Percentiles rank a stretch among this genome's conserved stretches.
These are phyloP conservation scores for Epichloe festucae DNA, from an alignment of 2,329 filamentous ascomycete species.

Conservation along the genomic window DNA sequence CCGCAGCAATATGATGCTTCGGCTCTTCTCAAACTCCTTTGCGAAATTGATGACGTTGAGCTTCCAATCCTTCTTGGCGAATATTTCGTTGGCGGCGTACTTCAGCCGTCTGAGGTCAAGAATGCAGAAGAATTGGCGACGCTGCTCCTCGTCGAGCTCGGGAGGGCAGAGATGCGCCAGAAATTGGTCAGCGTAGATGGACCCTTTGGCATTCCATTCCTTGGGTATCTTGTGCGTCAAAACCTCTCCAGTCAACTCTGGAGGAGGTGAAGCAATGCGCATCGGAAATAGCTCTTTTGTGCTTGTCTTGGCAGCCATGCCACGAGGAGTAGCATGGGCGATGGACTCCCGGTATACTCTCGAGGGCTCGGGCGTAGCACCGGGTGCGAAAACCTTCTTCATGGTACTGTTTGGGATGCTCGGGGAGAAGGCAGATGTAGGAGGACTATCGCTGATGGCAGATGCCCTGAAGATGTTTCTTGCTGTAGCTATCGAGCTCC, in stretches of 20 bases:
- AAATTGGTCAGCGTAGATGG: constrained; percentile 48
- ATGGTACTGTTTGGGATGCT: constrained; percentile 30
- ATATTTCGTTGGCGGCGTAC: constrained; percentile 48
- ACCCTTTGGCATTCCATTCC: constrained; percentile 36
- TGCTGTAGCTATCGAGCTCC: constrained; percentile 21
- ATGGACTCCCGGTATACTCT: constrained; percentile 31
- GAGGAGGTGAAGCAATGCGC: constrained; percentile 45
- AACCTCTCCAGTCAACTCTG: constrained; percentile 41
- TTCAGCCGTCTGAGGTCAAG: constrained; percentile 49
- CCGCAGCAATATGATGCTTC: constrained; percentile 46
- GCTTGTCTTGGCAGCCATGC: constrained; percentile 34
- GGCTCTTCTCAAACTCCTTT: constrained; percentile 52
- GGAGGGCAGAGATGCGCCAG: constrained; percentile 42
- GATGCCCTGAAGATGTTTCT: constrained; percentile 32
- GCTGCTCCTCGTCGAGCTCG: constrained; percentile 44
- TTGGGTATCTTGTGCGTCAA: constrained; percentile 40
- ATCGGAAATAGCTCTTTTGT: constrained; percentile 42
- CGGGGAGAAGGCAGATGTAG: constrained; percentile 29
- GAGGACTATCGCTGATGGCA: constrained; percentile 20
- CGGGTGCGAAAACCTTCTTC: constrained; percentile 35
- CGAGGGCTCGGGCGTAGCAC: constrained; percentile 30
- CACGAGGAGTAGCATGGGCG: constrained; percentile 33
- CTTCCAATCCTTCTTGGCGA: constrained; percentile 48
- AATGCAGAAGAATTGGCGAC: constrained; percentile 50
- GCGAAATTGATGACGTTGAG: constrained; percentile 49